Percentiles rank a stretch among this genome's conserved stretches.
These are phyloP conservation scores for Astragalus membranaceus DNA, from an alignment of 306 rosid species.

Conservation along the genomic window DNA sequence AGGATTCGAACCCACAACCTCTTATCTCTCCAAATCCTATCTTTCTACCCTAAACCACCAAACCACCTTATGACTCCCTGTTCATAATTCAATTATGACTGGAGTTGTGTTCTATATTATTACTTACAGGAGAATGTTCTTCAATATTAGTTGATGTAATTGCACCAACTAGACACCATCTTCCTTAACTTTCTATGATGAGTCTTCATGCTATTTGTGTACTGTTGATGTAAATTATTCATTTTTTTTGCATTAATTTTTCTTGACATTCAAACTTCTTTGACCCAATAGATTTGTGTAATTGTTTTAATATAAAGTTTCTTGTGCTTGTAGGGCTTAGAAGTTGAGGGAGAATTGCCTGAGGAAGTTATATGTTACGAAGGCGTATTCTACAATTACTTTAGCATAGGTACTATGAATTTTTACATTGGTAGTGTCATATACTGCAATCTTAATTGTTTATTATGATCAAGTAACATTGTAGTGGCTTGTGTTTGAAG, in stretches of 20 bases:
- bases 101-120: too few relatives aligned
- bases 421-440: background rate
- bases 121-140: background rate
- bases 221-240: background rate
- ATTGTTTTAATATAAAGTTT: slow-evolving; percentile 7
- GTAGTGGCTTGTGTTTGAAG: background rate
- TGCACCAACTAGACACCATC: background rate
- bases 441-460: background rate
- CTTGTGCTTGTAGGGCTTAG: slow-evolving; percentile 49
- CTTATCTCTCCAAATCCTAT: too few relatives aligned
- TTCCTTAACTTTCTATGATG: too few relatives aligned
- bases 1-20: too few relatives aligned
- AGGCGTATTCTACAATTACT: slow-evolving; percentile 95
- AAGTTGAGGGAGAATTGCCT: slow-evolving; percentile 56
- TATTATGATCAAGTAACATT: background rate
- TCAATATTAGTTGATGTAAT: background rate
- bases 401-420: slow-evolving; percentile 68
- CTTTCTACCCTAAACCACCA: too few relatives aligned
- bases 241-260: background rate
- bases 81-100: too few relatives aligned
- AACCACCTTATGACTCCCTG: too few relatives aligned
- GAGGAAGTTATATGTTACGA: slow-evolving; percentile 55
- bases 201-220: background rate
- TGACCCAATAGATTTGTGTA: background rate
- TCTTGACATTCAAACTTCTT: background rate